Evolutionary conservation across 2,329 filamentous ascomycete genomes (phyloP).

Genomic region (Hypomyces perniciosus): DNA sequence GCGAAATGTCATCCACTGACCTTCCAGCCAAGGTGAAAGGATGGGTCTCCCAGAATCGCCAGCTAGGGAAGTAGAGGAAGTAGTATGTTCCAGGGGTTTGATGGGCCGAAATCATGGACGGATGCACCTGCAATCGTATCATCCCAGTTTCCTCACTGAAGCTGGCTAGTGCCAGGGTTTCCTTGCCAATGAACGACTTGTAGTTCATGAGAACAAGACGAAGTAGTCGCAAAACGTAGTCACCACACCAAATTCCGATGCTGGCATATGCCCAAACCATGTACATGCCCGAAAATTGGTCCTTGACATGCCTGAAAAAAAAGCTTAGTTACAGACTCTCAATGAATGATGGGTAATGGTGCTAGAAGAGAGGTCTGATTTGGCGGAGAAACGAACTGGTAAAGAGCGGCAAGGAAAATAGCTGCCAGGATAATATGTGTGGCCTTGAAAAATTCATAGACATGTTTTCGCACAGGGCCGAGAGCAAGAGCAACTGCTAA

Average conservation of each 20-base stretch:
- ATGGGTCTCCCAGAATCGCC: slow-evolving; percentile 35
- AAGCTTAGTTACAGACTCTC: not conserved
- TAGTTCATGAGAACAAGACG: slow-evolving; percentile 32
- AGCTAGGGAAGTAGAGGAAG: slow-evolving; percentile 32
- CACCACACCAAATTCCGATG: slow-evolving; percentile 37
- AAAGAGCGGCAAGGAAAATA: slow-evolving; percentile 38
- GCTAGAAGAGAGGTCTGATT: not conserved
- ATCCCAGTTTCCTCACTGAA: slow-evolving; percentile 30
- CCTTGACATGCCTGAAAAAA: slow-evolving; percentile 14
- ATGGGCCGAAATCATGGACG: slow-evolving; percentile 21
- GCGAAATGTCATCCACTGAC: not conserved
- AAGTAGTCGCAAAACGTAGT: slow-evolving; percentile 36
- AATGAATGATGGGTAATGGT: not conserved
- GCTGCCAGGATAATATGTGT: slow-evolving; percentile 42
- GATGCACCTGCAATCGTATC: slow-evolving; percentile 29
- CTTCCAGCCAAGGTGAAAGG: slow-evolving; percentile 33
- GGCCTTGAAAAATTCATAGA: slow-evolving; percentile 40
- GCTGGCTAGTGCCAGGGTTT: slow-evolving; percentile 25
- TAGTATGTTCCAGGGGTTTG: slow-evolving; percentile 34
- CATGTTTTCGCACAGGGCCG: slow-evolving; percentile 13
- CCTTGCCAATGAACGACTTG: slow-evolving; percentile 21
- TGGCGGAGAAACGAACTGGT: slow-evolving; percentile 30
- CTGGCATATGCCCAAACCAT: slow-evolving; percentile 32
- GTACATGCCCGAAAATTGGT: slow-evolving; percentile 15
- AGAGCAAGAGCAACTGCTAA: slow-evolving; percentile 6